These are phyloP conservation scores for Dryadomyces quercus-mongolicae DNA, from an alignment of 2,329 filamentous ascomycete species.

Conservation along the genomic window DNA sequence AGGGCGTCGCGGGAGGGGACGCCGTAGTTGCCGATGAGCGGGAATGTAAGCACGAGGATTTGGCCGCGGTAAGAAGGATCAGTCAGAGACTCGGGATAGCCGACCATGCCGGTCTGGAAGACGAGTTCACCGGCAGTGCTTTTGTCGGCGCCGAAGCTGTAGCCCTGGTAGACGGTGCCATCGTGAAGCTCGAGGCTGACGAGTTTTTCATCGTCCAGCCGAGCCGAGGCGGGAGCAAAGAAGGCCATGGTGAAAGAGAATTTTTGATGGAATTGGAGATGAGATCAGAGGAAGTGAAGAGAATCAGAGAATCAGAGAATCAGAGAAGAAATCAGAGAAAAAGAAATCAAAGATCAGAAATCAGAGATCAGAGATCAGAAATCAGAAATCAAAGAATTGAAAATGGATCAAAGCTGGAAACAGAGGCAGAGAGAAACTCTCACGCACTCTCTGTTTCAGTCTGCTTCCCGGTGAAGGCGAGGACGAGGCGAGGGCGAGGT, in stretches of 20 bases:
- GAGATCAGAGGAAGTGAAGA: no score
- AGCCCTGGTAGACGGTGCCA: constrained; percentile 81
- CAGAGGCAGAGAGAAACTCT: background rate
- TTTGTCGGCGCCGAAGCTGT: constrained; percentile 92
- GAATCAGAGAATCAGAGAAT: no score
- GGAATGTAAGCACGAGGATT: constrained; percentile 93
- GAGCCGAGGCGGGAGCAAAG: constrained; percentile 44
- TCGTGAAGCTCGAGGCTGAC: constrained; percentile 89
- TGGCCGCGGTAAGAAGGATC: constrained; percentile 84
- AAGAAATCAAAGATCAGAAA: constrained; percentile 1
- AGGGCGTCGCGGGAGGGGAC: constrained; percentile 77
- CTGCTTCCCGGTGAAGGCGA: background rate
- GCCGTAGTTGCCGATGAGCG: constrained; percentile 92
- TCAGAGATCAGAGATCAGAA: constrained; percentile 1
- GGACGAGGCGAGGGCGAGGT: no score
- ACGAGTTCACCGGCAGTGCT: constrained; percentile 94
- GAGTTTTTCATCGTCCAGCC: constrained; percentile 42
- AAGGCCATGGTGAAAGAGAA: background rate
- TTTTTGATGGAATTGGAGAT: no score
- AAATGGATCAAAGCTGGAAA: background rate
- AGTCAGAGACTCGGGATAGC: constrained; percentile 88
- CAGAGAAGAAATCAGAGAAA: no score
- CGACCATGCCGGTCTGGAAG: constrained; percentile 99
- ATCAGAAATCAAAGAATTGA: background rate
- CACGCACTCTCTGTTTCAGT: background rate